These are phyloP conservation scores for Scedosporium apiospermum DNA, from an alignment of 2,329 filamentous ascomycete genomes.

Conservation along the genomic window DNA sequence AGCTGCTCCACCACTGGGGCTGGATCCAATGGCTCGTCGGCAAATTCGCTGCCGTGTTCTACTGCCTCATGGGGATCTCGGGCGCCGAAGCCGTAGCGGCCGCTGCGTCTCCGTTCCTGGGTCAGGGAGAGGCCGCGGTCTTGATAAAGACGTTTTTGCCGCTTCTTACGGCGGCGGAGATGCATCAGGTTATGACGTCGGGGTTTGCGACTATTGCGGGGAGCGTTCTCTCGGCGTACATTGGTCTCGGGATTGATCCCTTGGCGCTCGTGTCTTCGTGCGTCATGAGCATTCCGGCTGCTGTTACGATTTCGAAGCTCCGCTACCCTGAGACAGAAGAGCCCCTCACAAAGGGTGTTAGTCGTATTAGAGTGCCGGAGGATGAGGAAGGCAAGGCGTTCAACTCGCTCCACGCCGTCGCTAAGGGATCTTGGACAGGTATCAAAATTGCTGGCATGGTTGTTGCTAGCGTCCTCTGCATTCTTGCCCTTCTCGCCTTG, in stretches of 20 bases:
- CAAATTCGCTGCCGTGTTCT: conserved; percentile 69
- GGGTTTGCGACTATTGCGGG: conserved; percentile 70
- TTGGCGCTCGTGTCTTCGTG: conserved; percentile 65
- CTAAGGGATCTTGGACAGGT: conserved; percentile 65
- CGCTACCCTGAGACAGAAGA: conserved; percentile 66
- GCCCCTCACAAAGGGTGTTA: conserved; percentile 49
- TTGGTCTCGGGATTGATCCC: conserved; percentile 57
- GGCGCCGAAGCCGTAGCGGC: conserved; percentile 69
- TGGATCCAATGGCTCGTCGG: conserved; percentile 64
- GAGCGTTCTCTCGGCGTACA: conserved; percentile 62
- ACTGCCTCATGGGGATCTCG: conserved; percentile 65
- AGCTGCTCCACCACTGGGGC: conserved; percentile 60
- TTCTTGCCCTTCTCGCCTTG: conserved; percentile 59
- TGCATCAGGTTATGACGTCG: conserved; percentile 68
- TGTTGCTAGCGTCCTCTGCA: conserved; percentile 59
- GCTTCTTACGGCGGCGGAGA: conserved; percentile 60
- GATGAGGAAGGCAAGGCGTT: conserved; percentile 47
- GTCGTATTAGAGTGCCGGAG: conserved; percentile 58
- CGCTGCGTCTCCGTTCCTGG: conserved; percentile 67
- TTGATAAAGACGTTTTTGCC: conserved; percentile 64
- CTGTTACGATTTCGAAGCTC: conserved; percentile 61
- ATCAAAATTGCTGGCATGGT: conserved; percentile 72
- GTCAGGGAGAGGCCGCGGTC: conserved; percentile 72
- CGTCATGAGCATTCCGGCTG: conserved; percentile 70
- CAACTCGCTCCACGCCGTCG: conserved; percentile 63